Percentiles rank a stretch among this genome's conserved stretches.
These are phyloP conservation scores for Cryptococcus sp. DNA, from an alignment of 1,284 basidiomycete genomes.

Conservation along the genomic window DNA sequence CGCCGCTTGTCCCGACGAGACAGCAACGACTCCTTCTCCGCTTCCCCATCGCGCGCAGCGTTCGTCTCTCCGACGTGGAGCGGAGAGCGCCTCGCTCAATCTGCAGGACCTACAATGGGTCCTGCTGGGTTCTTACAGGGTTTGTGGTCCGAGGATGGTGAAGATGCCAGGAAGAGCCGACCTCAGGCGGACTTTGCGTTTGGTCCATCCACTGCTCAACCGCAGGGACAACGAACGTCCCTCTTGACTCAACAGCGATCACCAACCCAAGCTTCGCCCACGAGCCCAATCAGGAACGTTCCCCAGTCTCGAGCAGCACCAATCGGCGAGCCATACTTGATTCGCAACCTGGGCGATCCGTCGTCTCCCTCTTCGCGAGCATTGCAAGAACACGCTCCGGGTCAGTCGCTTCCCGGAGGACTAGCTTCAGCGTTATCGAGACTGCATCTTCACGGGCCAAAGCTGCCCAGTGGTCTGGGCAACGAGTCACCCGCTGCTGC, in stretches of 20 bases:
- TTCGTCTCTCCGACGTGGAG: slow-evolving; percentile 19
- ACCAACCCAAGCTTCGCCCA: slow-evolving; percentile 21
- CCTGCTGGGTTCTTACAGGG: slow-evolving; percentile 46
- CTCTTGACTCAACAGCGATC: slow-evolving; percentile 42
- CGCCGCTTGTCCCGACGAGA: slow-evolving; percentile 69
- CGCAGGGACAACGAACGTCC: slow-evolving; percentile 26
- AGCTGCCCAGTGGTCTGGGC: slow-evolving; percentile 5
- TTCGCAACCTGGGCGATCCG: slow-evolving; percentile 34
- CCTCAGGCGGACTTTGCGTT: slow-evolving; percentile 35
- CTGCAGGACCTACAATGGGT: slow-evolving; percentile 48
- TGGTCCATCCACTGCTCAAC: slow-evolving; percentile 26
- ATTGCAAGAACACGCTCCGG: slow-evolving; percentile 51
- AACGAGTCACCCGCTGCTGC: background rate
- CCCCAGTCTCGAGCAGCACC: background rate
- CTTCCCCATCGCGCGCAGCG: slow-evolving; percentile 29
- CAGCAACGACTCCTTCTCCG: slow-evolving; percentile 33
- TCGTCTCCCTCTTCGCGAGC: slow-evolving; percentile 43
- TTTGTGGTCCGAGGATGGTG: slow-evolving; percentile 49
- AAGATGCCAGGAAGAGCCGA: slow-evolving; percentile 39
- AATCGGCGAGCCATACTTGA: slow-evolving; percentile 26
- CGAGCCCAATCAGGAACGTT: slow-evolving; percentile 12
- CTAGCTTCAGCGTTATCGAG: slow-evolving; percentile 50
- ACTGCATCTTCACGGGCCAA: slow-evolving; percentile 45
- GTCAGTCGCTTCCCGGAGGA: slow-evolving; percentile 51
- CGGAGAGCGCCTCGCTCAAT: slow-evolving; percentile 47